These are phyloP conservation scores for Clitocybe nebularis DNA, from an alignment of 1,284 basidiomycete species.

Conservation along the genomic window DNA sequence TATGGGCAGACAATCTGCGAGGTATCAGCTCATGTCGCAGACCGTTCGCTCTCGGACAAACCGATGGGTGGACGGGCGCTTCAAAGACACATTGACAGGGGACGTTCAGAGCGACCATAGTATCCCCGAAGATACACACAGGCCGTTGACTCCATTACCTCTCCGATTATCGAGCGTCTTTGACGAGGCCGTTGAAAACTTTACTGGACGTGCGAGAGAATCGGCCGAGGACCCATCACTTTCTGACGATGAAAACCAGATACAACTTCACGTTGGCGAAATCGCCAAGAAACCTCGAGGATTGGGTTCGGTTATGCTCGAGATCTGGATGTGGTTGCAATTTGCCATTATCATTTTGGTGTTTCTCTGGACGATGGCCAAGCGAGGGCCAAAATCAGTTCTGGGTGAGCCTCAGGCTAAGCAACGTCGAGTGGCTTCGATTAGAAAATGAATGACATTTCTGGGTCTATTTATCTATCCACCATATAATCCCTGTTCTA, in stretches of 20 bases:
- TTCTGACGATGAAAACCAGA: slow-evolving; percentile 15
- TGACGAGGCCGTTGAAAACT: slow-evolving; percentile 39
- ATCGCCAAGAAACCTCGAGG: slow-evolving; percentile 26
- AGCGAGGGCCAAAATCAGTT: slow-evolving; percentile 66
- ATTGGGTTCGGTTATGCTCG: slow-evolving; percentile 51
- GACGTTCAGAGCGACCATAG: too few species aligned
- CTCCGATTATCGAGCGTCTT: slow-evolving; percentile 33
- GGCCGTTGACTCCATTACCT: slow-evolving; percentile 30
- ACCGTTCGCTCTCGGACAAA: slow-evolving; percentile 49
- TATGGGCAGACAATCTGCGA: slow-evolving; percentile 23
- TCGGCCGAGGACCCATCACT: slow-evolving; percentile 6
- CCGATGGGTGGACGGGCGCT: slow-evolving; percentile 52
- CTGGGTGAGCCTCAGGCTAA: slow-evolving; percentile 53
- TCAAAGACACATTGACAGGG: slow-evolving; percentile 28
- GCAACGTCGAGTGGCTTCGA: slow-evolving; percentile 29
- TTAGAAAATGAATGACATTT: too few species aligned
- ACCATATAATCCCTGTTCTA: too few species aligned
- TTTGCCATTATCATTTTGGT: slow-evolving; percentile 68
- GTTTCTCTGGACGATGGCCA: slow-evolving; percentile 76
- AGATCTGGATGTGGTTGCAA: slow-evolving; percentile 78
- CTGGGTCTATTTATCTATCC: too few species aligned
- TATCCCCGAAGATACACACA: slow-evolving; percentile 8
- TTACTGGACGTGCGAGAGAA: slow-evolving; percentile 21
- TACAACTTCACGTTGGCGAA: slow-evolving; percentile 12
- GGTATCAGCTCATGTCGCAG: slow-evolving; percentile 46